Conservation (phyloP, 2,329 filamentous ascomycete genomes). For the Botryotinia convoluta region DNA sequence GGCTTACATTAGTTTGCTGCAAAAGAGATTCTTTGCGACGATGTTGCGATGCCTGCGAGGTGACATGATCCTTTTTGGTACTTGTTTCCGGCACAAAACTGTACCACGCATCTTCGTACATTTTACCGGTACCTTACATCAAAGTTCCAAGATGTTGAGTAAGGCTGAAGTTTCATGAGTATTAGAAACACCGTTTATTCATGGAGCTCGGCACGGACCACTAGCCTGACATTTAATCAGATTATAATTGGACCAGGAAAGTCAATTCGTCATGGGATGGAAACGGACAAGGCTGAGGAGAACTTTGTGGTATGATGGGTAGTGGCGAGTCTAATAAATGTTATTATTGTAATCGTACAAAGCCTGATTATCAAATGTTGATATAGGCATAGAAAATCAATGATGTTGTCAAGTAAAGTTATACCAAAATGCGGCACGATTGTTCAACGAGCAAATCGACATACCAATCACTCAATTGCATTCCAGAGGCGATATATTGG, state of each 20-base stretch:
- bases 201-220: slow-evolving; percentile 11
- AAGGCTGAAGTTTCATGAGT: slow-evolving; percentile 19
- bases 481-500: slow-evolving; percentile 30
- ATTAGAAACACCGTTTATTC: background rate
- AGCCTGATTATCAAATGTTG: background rate
- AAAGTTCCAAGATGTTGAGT: background rate
- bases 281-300: slow-evolving; percentile 18
- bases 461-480: slow-evolving; percentile 16
- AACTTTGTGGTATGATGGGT: slow-evolving; percentile 9
- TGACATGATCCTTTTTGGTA: slow-evolving; percentile 47
- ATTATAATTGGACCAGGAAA: background rate
- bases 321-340: slow-evolving; percentile 4
- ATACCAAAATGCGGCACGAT: slow-evolving; percentile 22
- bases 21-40: slow-evolving; percentile 68
- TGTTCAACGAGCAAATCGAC: slow-evolving; percentile 24
- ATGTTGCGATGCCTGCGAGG: slow-evolving; percentile 50
- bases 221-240: background rate
- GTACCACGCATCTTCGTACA: slow-evolving; percentile 87
- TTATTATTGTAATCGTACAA: slow-evolving; percentile 7
- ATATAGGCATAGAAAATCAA: background rate
- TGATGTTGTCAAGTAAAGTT: slow-evolving; percentile 30
- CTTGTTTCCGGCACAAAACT: slow-evolving; percentile 66
- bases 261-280: slow-evolving; percentile 19
- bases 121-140: slow-evolving; percentile 40
- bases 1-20: slow-evolving; percentile 60